These are phyloP conservation scores for Barnettozyma sucrosica DNA, from an alignment of 805 yeast species.

Conservation along the genomic window DNA sequence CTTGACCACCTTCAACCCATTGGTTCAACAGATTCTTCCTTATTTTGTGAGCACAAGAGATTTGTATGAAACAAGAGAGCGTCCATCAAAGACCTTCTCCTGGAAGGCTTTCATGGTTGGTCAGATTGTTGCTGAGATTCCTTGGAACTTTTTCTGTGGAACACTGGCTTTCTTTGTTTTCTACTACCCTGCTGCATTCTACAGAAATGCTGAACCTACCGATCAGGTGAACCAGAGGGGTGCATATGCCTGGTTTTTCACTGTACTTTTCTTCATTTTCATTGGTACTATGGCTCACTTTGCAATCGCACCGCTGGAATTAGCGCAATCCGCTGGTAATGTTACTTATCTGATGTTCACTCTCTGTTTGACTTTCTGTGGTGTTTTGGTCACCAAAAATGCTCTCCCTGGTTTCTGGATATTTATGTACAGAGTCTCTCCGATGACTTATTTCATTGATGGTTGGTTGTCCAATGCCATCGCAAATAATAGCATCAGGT, in stretches of 20 bases:
- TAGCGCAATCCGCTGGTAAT: conserved; percentile 59
- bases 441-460: conserved; percentile 57
- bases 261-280: conserved; percentile 48
- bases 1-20: conserved; percentile 46
- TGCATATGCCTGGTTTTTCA: conserved; percentile 36
- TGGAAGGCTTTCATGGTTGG: too few relatives aligned
- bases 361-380: conserved; percentile 64
- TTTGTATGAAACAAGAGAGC: too few relatives aligned
- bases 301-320: conserved; percentile 50
- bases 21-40: conserved; percentile 60
- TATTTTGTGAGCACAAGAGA: conserved; percentile 35
- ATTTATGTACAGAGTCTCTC: conserved; percentile 69
- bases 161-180: conserved; percentile 26
- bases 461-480: conserved; percentile 50
- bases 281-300: conserved; percentile 51
- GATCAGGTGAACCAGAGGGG: conserved; percentile 45
- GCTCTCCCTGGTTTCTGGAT: conserved; percentile 66
- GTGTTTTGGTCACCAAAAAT: conserved; percentile 55
- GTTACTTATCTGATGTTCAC: conserved; percentile 50
- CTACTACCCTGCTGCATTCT: conserved; percentile 70
- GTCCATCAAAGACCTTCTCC: too few relatives aligned
- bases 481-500: conserved; percentile 40
- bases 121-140: too few relatives aligned
- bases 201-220: conserved; percentile 59
- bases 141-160: too few relatives aligned